Base-by-base conservation (phyloP, 176 grass and related monocot genomes). In the Juncus effusus region DNA sequence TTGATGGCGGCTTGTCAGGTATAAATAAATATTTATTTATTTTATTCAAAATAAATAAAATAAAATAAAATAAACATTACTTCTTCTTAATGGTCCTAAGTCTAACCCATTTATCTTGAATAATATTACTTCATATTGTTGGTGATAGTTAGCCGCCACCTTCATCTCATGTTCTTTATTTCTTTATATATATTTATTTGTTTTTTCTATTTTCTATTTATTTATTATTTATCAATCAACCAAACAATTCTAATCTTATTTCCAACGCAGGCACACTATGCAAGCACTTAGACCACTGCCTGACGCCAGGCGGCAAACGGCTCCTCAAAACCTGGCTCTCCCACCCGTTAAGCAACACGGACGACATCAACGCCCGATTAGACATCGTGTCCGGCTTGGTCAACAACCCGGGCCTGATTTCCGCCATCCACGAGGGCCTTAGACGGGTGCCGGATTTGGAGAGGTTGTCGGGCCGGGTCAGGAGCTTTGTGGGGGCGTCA, bases 241-340 rank as follows among this genome's bases (percentile, higher is more conserved):
- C 19, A 28, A 28, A 28, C 19, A 28, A 28, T 28, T 28, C 19
- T 28, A 28, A 28, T 28, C 19, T 15, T 76, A 12, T 51, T 59
- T 67, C 12, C 28, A 54, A 73, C 61, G 2, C 54, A 96, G 92
- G 87, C 60, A 96, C 87, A 56, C 79, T 96, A 61, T 96, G 86
- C 73, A 96, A 91, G 58, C 79, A 89, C 78, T 82, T 96, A 69
- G 86, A 96, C 81, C 82, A 89, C 59, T 91, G 93, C 64, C 55
- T 96, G 70, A 96, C 87, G 37, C 74, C 87, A 81, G 90, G 70
- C 67, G 85, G 93, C 62, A 91, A 91, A 74, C 70, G 93, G 70
- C 65, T 96, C 69, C 82, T 96, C 69, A 86, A 81, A 86, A 83
- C 76, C 57, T 96, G 93, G 93, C 85, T 91, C 54, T 96, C 87